phyloP scores from a whole-genome alignment of 2,329 filamentous ascomycete species.

The Fusarium sacchari region DNA sequence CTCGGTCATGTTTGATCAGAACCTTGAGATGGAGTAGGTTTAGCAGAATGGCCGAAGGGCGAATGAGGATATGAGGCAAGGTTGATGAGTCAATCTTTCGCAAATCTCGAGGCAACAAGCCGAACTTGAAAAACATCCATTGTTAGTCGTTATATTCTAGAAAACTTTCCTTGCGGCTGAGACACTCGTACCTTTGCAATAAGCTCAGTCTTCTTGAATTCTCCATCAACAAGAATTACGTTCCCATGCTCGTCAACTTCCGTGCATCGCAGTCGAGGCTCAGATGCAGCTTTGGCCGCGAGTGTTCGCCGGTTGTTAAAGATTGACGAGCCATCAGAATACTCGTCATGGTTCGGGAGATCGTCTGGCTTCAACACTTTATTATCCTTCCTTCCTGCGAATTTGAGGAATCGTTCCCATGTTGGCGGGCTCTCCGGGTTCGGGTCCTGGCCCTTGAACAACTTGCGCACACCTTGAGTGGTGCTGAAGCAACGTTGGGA shows the following conservation, averaged over 20 bases:
- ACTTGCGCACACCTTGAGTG: slow-evolving; percentile 35
- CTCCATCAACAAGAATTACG: slow-evolving; percentile 90
- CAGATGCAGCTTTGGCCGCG: slow-evolving; percentile 80
- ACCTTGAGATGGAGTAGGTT: slow-evolving; percentile 97
- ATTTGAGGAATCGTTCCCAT: slow-evolving; percentile 63
- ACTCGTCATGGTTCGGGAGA: slow-evolving; percentile 67
- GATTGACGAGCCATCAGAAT: slow-evolving; percentile 64
- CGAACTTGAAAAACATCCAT: slow-evolving; percentile 69
- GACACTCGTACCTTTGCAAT: slow-evolving; percentile 79
- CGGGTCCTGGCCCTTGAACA: slow-evolving; percentile 31
- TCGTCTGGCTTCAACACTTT: slow-evolving; percentile 65
- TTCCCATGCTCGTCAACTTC: slow-evolving; percentile 94
- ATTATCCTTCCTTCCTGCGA: slow-evolving; percentile 49
- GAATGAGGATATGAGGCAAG: slow-evolving; percentile 92
- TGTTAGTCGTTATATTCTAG: slow-evolving; percentile 2
- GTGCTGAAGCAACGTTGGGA: slow-evolving; percentile 46
- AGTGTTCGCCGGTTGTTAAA: slow-evolving; percentile 77
- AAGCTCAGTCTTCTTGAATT: slow-evolving; percentile 97
- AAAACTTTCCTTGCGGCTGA: neutral
- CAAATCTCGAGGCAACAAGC: slow-evolving; percentile 90
- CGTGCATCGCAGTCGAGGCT: slow-evolving; percentile 89
- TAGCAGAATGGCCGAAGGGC: slow-evolving; percentile 90
- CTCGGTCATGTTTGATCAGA: slow-evolving; percentile 92
- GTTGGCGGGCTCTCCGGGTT: slow-evolving; percentile 43
- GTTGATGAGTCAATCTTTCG: slow-evolving; percentile 98